Evolutionary conservation across 441 rosid species (phyloP).

Genomic region (Croton setiger): DNA sequence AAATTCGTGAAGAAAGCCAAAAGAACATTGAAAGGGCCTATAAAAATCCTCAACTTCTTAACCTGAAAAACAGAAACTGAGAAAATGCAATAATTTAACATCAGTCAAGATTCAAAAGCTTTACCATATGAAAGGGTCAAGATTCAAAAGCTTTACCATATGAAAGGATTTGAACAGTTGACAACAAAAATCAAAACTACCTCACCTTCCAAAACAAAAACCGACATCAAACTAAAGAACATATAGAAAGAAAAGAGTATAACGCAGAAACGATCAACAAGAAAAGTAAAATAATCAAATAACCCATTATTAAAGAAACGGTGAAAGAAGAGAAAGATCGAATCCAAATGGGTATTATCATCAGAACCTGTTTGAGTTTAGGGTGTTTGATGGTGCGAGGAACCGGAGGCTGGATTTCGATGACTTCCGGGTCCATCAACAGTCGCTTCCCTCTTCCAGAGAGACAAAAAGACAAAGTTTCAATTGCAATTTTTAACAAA

Average conservation of each 20-base stretch:
- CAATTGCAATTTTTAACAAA: conserved; percentile 4
- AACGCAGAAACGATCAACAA: not conserved
- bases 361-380: conserved; percentile 47
- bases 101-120: no score
- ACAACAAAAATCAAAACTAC: not conserved
- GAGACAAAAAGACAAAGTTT: conserved; percentile 19
- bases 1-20: no score
- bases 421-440: conserved; percentile 51
- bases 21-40: no score
- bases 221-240: not conserved
- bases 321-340: not conserved
- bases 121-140: no score
- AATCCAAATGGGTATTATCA: not conserved
- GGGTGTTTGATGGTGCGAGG: conserved; percentile 30
- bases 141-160: not conserved
- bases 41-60: no score
- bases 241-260: not conserved
- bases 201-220: not conserved
- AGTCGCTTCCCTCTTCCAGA: conserved; percentile 35
- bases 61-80: no score
- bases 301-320: not conserved
- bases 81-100: not conserved
- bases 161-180: not conserved
- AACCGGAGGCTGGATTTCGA: conserved; percentile 47
- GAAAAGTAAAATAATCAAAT: not conserved